Evolutionary conservation across 192 early-diverging fungal species (phyloP).

Genomic region (Backusella sp.): DNA sequence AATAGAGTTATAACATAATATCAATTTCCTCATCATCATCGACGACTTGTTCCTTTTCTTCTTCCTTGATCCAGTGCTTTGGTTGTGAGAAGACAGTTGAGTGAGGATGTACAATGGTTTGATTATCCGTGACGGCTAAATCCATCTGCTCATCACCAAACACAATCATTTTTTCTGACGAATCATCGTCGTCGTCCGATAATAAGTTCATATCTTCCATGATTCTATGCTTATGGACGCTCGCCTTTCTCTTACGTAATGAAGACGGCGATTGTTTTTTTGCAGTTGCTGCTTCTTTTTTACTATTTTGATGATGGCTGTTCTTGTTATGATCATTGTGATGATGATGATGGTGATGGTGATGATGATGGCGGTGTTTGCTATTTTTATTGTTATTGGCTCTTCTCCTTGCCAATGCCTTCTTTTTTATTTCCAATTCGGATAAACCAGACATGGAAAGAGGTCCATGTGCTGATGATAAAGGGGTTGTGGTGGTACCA

Average conservation of each 20-base stretch:
- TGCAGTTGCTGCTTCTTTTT: neutral
- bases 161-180: constrained; percentile 3
- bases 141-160: constrained; percentile 29
- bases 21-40: constrained; percentile 14
- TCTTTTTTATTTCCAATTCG: constrained; percentile 8
- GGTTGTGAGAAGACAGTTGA: neutral
- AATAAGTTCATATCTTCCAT: constrained; percentile 17
- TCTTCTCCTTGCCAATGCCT: neutral
- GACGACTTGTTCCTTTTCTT: neutral
- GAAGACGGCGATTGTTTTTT: neutral
- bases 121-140: constrained; percentile 23
- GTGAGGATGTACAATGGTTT: constrained; percentile 23
- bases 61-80: neutral
- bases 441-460: constrained; percentile 8
- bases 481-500: neutral
- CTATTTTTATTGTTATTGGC: neutral
- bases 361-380: neutral
- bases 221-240: constrained; percentile 22
- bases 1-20: constrained; percentile 9
- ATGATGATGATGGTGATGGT: neutral
- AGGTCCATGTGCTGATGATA: neutral
- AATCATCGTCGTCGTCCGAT: constrained; percentile 4
- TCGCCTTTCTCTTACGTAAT: constrained; percentile 18
- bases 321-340: neutral
- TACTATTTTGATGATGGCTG: neutral